These are phyloP conservation scores for Scheffersomyces spartinae DNA, from an alignment of 805 yeast species.

Conservation along the genomic window DNA sequence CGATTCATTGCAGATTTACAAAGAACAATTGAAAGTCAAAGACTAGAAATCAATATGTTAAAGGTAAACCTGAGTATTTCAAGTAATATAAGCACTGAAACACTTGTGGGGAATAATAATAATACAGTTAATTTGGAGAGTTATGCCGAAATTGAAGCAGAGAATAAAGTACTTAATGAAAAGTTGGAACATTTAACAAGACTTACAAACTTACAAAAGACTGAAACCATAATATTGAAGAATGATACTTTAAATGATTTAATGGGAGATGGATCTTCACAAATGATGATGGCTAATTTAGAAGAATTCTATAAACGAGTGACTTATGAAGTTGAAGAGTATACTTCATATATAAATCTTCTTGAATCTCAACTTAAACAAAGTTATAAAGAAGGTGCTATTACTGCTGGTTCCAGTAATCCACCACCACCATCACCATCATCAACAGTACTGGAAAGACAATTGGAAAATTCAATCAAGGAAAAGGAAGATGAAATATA, in stretches of 20 bases:
- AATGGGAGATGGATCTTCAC: slow-evolving; percentile 30
- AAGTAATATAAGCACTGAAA: no score
- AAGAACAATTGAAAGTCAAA: slow-evolving; percentile 50
- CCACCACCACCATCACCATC: slow-evolving; percentile 5
- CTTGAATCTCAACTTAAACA: slow-evolving; percentile 39
- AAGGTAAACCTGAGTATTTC: no score
- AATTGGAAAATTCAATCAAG: slow-evolving; percentile 26
- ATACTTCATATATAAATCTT: slow-evolving; percentile 46
- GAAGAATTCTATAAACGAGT: slow-evolving; percentile 39
- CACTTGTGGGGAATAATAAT: no score
- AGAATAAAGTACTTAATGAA: slow-evolving; percentile 53
- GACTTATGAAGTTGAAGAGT: slow-evolving; percentile 43
- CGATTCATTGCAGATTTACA: slow-evolving; percentile 42
- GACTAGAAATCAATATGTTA: slow-evolving; percentile 35
- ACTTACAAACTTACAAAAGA: slow-evolving; percentile 46
- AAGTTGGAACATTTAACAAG: slow-evolving; percentile 60
- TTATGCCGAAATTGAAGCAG: no score
- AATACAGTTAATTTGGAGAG: no score
- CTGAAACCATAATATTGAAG: slow-evolving; percentile 44
- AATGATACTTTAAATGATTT: slow-evolving; percentile 51
- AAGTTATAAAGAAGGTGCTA: neutral
- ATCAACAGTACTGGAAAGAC: slow-evolving; percentile 4
- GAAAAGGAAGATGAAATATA: slow-evolving; percentile 60
- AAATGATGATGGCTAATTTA: slow-evolving; percentile 32
- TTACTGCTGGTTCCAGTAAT: neutral